A percentile compares a stretch with the other conserved stretches of the same genome.
These are phyloP conservation scores for Mucor lusitanicus DNA, from an alignment of 371 early-diverging fungal genomes.

Conservation along the genomic window DNA sequence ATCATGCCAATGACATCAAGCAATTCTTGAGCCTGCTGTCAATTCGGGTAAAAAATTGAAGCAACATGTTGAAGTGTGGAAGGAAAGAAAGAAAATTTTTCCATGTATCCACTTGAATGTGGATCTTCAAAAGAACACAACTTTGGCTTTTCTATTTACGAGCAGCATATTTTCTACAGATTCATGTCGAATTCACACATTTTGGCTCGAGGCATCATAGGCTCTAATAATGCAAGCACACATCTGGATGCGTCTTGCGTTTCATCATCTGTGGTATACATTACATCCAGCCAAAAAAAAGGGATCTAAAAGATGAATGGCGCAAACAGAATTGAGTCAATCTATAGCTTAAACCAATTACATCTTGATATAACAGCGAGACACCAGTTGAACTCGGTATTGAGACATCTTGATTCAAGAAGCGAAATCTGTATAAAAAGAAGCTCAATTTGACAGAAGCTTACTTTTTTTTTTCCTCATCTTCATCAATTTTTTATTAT, in stretches of 20 bases:
- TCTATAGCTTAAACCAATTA: not conserved
- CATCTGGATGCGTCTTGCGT: not conserved
- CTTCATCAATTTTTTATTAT: not conserved
- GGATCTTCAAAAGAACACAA: not conserved
- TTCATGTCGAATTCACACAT: not conserved
- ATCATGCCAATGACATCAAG: not conserved
- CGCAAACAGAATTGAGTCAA: slow-evolving; percentile 1
- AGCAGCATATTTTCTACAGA: not conserved
- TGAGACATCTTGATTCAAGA: not conserved
- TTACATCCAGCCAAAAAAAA: not conserved
- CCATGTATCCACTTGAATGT: not conserved
- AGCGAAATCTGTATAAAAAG: not conserved
- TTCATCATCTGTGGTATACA: not conserved
- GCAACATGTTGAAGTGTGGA: not conserved
- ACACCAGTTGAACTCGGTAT: not conserved
- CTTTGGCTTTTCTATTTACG: not conserved
- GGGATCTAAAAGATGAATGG: not conserved
- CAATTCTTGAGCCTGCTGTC: not conserved
- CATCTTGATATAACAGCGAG: not conserved
- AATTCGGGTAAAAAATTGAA: not conserved
- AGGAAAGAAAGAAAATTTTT: not conserved
- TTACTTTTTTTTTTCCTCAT: not conserved
- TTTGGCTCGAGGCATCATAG: too few relatives aligned
- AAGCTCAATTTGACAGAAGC: not conserved
- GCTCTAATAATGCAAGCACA: too few relatives aligned